A percentile compares a stretch with the other conserved stretches of the same genome.
phyloP scores from a whole-genome alignment of 2,329 filamentous ascomycete genomes.

The Alternaria sp. region DNA sequence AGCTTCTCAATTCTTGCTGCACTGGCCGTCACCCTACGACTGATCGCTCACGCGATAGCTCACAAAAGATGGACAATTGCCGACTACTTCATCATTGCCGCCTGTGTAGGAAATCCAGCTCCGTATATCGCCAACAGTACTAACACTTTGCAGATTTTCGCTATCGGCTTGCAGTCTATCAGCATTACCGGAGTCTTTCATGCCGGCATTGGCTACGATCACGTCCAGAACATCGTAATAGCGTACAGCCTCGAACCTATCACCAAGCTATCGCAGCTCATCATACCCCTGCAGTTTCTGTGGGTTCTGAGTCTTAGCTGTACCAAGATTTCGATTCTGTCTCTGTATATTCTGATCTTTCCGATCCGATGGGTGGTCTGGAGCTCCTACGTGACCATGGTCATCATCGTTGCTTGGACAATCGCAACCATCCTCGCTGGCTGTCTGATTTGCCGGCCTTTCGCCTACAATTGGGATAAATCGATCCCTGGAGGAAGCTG shows the following conservation, averaged over 20 bases:
- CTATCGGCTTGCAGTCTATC: background rate
- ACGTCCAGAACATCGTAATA: background rate
- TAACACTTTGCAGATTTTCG: background rate
- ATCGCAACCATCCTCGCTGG: background rate
- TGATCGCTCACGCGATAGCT: background rate
- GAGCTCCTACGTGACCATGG: background rate
- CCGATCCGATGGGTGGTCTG: background rate
- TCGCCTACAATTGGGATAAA: constrained; percentile 33
- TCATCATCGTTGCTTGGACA: background rate
- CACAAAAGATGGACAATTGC: background rate
- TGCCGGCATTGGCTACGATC: constrained; percentile 3
- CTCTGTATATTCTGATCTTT: background rate
- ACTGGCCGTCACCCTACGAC: background rate
- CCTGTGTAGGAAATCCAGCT: background rate
- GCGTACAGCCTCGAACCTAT: background rate
- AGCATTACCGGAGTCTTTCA: background rate
- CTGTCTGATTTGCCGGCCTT: background rate
- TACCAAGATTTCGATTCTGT: background rate
- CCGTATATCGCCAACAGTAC: background rate
- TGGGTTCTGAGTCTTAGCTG: constrained; percentile 1
- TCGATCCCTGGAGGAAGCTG: constrained; percentile 24
- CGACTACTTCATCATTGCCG: constrained; percentile 1
- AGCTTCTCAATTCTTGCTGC: background rate
- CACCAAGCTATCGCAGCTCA: background rate
- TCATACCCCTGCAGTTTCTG: background rate